Conservation (phyloP, 768 basidiomycete genomes). For the Mycena metata region DNA sequence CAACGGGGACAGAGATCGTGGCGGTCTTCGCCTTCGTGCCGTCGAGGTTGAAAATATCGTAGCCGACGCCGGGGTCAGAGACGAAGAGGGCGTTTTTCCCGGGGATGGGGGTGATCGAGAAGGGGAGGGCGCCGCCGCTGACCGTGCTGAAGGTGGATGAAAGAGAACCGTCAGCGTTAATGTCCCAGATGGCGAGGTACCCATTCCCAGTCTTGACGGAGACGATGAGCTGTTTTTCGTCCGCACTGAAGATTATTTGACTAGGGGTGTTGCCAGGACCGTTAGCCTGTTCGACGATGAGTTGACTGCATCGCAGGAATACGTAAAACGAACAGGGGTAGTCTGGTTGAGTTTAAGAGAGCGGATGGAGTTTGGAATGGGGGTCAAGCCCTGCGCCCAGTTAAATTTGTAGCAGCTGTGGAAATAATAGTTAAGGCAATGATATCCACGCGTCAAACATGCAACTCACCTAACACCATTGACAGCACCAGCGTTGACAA, state of each 20-base stretch:
- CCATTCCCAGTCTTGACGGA: slow-evolving; percentile 52
- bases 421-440: not conserved
- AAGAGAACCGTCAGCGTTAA: slow-evolving; percentile 46
- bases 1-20: slow-evolving; percentile 22
- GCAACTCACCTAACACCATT: slow-evolving; percentile 51
- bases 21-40: not conserved
- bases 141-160: slow-evolving; percentile 44
- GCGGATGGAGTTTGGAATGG: slow-evolving; percentile 48
- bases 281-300: slow-evolving; percentile 25
- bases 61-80: slow-evolving; percentile 33
- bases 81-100: slow-evolving; percentile 28
- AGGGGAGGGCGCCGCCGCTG: slow-evolving; percentile 48
- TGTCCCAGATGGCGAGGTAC: slow-evolving; percentile 53
- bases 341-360: slow-evolving; percentile 41
- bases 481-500: slow-evolving; percentile 51
- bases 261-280: slow-evolving; percentile 37
- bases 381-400: slow-evolving; percentile 38
- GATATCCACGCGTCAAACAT: not conserved
- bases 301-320: not conserved
- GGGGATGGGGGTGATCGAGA: slow-evolving; percentile 43
- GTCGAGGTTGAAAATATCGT: slow-evolving; percentile 35
- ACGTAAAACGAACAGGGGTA: slow-evolving; percentile 35
- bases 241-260: slow-evolving; percentile 50
- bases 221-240: slow-evolving; percentile 48
- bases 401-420: slow-evolving; percentile 27